Conservation (phyloP, 352 stramenopile genomes). For the Phytophthora nicotianae region DNA sequence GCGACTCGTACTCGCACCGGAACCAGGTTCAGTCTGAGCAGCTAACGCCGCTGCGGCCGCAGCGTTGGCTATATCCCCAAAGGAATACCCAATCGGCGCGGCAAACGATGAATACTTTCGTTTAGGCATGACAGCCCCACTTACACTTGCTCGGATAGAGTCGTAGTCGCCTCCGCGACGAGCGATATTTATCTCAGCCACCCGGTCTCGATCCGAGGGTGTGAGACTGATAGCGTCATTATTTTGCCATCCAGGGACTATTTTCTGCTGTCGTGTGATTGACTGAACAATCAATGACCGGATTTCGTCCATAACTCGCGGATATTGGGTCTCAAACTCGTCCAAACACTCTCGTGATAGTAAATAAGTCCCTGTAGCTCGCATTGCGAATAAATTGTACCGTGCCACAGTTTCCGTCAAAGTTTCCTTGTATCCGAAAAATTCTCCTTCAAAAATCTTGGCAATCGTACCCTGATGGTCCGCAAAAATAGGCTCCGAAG, state of each 20-base stretch:
- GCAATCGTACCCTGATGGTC: conserved; percentile 50
- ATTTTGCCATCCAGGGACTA: conserved; percentile 74
- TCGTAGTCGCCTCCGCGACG: conserved; percentile 17
- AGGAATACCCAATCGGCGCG: conserved; percentile 1
- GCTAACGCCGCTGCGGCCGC: background rate
- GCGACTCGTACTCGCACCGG: conserved; percentile 7
- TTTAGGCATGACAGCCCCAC: conserved; percentile 23
- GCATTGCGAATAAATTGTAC: conserved; percentile 75
- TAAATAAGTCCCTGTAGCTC: conserved; percentile 66
- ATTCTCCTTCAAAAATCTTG: conserved; percentile 75
- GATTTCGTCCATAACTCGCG: conserved; percentile 70
- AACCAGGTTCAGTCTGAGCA: conserved; percentile 1
- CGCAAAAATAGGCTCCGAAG: conserved; percentile 29
- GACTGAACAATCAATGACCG: conserved; percentile 72
- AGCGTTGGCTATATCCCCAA: conserved; percentile 1
- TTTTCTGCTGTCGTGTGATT: conserved; percentile 77
- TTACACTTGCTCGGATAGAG: conserved; percentile 28
- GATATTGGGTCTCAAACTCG: conserved; percentile 53
- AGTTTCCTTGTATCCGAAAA: conserved; percentile 82
- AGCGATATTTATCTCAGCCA: conserved; percentile 37
- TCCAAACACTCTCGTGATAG: conserved; percentile 68
- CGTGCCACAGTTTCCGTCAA: conserved; percentile 57
- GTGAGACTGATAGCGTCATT: conserved; percentile 73
- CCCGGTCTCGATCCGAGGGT: conserved; percentile 40
- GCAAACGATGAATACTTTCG: conserved; percentile 18